Conservation (phyloP, 2,329 filamentous ascomycete genomes). For the Penicillium hordei region DNA sequence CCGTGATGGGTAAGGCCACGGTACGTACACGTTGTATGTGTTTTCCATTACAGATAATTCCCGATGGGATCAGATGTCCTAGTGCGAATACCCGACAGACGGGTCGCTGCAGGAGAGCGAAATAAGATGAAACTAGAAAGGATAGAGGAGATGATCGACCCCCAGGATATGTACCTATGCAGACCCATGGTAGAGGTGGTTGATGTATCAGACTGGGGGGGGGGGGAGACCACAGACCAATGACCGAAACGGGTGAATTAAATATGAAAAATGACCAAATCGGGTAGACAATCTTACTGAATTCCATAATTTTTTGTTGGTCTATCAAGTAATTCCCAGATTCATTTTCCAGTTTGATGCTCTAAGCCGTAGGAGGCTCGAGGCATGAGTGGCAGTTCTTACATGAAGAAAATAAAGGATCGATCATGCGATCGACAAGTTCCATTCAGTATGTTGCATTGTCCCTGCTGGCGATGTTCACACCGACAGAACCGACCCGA, state of each 20-base stretch:
- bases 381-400: slow-evolving; percentile 27
- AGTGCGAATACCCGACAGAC: slow-evolving; percentile 35
- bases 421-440: slow-evolving; percentile 33
- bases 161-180: slow-evolving; percentile 32
- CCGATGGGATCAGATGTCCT: slow-evolving; percentile 33
- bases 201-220: slow-evolving; percentile 31
- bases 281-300: slow-evolving; percentile 16
- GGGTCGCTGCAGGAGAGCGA: slow-evolving; percentile 35
- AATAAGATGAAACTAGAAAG: slow-evolving; percentile 38
- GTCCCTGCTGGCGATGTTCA: slow-evolving; percentile 23
- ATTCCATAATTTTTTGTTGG: slow-evolving; percentile 19
- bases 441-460: slow-evolving; percentile 25
- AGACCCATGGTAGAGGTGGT: slow-evolving; percentile 34
- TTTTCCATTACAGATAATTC: slow-evolving; percentile 26
- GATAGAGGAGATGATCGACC: slow-evolving; percentile 36
- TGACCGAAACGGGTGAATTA: slow-evolving; percentile 8
- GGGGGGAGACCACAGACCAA: slow-evolving; percentile 28
- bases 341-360: not conserved
- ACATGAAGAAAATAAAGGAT: slow-evolving; percentile 27
- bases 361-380: slow-evolving; percentile 16
- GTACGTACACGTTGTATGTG: slow-evolving; percentile 18
- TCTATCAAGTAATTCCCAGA: slow-evolving; percentile 18
- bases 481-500: slow-evolving; percentile 27
- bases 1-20: slow-evolving; percentile 21
- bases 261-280: slow-evolving; percentile 1